phyloP scores from a whole-genome alignment of 2,329 filamentous ascomycete genomes.

The Cryphonectria radicalis region DNA sequence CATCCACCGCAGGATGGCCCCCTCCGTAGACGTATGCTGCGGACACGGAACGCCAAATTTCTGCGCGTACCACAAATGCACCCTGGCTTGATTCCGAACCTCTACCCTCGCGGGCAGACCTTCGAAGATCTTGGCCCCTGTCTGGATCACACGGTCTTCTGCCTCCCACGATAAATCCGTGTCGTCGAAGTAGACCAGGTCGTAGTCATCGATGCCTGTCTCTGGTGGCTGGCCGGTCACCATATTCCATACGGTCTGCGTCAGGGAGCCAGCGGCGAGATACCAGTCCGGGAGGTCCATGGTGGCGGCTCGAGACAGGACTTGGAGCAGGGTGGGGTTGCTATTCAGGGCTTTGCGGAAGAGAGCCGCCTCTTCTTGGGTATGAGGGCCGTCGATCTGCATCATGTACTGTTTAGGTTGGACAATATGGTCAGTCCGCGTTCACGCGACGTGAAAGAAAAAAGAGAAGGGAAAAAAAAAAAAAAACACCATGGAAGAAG shows the following conservation, averaged over 20 bases:
- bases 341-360: slow-evolving; percentile 22
- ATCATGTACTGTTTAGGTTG: not conserved
- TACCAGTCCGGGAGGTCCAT: slow-evolving; percentile 28
- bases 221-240: slow-evolving; percentile 37
- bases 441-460: not conserved
- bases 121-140: slow-evolving; percentile 37
- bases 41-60: slow-evolving; percentile 40
- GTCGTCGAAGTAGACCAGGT: slow-evolving; percentile 42
- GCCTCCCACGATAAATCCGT: slow-evolving; percentile 43
- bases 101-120: slow-evolving; percentile 40
- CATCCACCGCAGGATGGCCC: slow-evolving; percentile 42
- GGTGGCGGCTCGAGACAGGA: slow-evolving; percentile 26
- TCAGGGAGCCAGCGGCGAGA: slow-evolving; percentile 42
- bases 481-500: not conserved
- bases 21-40: slow-evolving; percentile 38
- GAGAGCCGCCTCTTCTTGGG: slow-evolving; percentile 20
- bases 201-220: slow-evolving; percentile 44
- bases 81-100: slow-evolving; percentile 45
- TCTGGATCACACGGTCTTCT: slow-evolving; percentile 41
- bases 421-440: not conserved
- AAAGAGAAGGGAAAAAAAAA: too few relatives aligned
- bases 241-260: slow-evolving; percentile 45
- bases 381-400: slow-evolving; percentile 25
- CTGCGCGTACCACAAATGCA: slow-evolving; percentile 43
- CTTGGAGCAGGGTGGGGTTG: slow-evolving; percentile 28